A percentile compares a stretch with the other conserved stretches of the same genome.
Conservation (phyloP, 1,284 basidiomycete species). For the Trichosporon asahii region DNA sequence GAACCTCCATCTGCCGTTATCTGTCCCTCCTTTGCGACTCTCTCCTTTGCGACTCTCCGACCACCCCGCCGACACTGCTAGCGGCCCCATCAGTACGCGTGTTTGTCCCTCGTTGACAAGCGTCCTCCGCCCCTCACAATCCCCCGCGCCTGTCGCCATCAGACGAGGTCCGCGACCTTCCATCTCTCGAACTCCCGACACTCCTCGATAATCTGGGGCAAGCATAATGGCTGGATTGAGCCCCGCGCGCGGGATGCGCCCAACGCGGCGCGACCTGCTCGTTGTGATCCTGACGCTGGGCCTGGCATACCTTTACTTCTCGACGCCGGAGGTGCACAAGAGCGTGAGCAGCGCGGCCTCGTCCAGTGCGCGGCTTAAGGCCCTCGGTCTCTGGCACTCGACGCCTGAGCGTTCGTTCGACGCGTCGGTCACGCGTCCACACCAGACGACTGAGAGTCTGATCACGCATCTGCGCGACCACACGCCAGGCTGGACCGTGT, state of each 20-base stretch:
- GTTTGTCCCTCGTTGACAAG: not conserved
- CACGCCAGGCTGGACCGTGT: slow-evolving; percentile 49
- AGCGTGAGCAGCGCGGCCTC: not conserved
- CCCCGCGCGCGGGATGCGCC: slow-evolving; percentile 26
- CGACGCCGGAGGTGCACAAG: slow-evolving; percentile 9
- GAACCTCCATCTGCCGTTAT: not conserved
- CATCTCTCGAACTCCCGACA: no score
- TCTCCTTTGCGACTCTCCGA: no score
- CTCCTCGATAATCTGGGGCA: not conserved
- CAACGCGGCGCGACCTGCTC: slow-evolving; percentile 45
- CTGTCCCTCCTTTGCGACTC: not conserved
- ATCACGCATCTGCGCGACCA: slow-evolving; percentile 39
- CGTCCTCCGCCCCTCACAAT: not conserved
- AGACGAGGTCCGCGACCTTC: not conserved
- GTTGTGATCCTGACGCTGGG: slow-evolving; percentile 43
- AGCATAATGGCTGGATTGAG: not conserved
- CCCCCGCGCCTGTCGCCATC: no score
- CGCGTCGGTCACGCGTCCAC: not conserved
- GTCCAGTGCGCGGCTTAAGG: not conserved
- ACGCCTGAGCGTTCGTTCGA: not conserved
- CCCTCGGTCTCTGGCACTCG: not conserved
- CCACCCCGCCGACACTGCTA: not conserved
- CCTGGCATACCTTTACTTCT: slow-evolving; percentile 42
- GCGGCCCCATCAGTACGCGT: not conserved
- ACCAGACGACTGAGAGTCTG: slow-evolving; percentile 11